Evolutionary conservation across 331 rosid species (phyloP), one percentile per base, ranked within the genome.

Genomic region (Pyrus hybrid): DNA sequence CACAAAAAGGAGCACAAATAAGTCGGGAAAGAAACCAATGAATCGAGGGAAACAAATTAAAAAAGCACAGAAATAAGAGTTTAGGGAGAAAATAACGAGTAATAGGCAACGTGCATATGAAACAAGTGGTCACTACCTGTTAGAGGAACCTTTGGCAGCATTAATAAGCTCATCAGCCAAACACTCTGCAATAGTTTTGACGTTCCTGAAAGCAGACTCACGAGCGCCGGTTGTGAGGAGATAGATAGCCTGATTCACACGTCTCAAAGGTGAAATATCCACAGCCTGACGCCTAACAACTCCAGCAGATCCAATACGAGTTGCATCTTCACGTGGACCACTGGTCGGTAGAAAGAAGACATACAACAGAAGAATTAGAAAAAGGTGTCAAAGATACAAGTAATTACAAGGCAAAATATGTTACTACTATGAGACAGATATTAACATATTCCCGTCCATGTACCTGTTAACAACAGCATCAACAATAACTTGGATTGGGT

Each of bases 121-220:
- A 49, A 49, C 56, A 49, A 49, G 56, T 16, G 5, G 12, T 11
- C 32, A 25, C 20, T 77, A 89, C 97, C 97, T 91, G 88, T 92
- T 92, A 3, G 97, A 92, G 41, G 97, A 92, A 64, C 97, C 97
- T 75, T 92, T 92, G 4, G 97, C 97, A 5, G 96, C 97, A 33
- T 92, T 92, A 56, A 92, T 87, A 79, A 90, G 96, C 60, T 92
- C 97, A 75, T 92, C 97, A 8, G 97, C 97, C 83, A 92, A 79
- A 75, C 97, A 90, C 71, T 92, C 96, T 23, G 97, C 96, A 57
- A 85, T 83, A 1, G 89, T 88, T 69, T 88, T 88, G 60, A 83
- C 73, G 75, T 88, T 88, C 79, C 92, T 88, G 54, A 88, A 88
- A 45, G 92, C 92, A 72, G 92, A 77, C 64, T 88, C 90, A 60